phyloP scores from a whole-genome alignment of 352 stramenopile species.

The Phytophthora pini region DNA sequence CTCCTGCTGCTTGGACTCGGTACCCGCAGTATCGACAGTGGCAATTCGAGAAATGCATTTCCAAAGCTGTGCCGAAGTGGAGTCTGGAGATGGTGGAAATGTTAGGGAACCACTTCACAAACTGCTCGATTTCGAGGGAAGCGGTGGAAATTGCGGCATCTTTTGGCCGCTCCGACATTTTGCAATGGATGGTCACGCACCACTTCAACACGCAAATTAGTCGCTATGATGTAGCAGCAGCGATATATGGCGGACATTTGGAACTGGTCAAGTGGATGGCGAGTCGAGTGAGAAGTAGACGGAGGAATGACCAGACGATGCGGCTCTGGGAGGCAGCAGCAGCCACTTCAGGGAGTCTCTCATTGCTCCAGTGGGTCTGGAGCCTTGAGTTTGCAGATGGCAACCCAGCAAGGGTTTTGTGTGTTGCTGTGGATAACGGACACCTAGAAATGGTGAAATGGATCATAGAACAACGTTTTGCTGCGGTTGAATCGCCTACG shows the following conservation, averaged over 20 bases:
- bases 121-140: neutral
- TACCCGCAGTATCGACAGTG: neutral
- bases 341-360: neutral
- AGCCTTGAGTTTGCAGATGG: neutral
- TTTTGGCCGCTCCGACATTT: neutral
- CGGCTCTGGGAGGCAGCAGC: neutral
- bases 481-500: neutral
- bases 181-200: neutral
- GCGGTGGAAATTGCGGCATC: neutral
- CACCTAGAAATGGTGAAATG: neutral
- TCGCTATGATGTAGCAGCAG: neutral
- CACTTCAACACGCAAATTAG: neutral
- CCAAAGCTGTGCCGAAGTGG: neutral
- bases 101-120: neutral
- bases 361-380: neutral
- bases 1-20: neutral
- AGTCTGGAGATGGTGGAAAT: neutral
- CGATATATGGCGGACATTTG: neutral
- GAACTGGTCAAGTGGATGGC: neutral
- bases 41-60: slow-evolving; percentile 1
- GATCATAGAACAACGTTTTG: neutral
- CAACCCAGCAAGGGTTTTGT: neutral
- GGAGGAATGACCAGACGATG: neutral
- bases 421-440: neutral
- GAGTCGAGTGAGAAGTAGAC: neutral